Evolutionary conservation across 2,329 filamentous ascomycete genomes (phyloP), one percentile per base, ranked within the genome.

Genomic region (Shiraia bambusicola): DNA sequence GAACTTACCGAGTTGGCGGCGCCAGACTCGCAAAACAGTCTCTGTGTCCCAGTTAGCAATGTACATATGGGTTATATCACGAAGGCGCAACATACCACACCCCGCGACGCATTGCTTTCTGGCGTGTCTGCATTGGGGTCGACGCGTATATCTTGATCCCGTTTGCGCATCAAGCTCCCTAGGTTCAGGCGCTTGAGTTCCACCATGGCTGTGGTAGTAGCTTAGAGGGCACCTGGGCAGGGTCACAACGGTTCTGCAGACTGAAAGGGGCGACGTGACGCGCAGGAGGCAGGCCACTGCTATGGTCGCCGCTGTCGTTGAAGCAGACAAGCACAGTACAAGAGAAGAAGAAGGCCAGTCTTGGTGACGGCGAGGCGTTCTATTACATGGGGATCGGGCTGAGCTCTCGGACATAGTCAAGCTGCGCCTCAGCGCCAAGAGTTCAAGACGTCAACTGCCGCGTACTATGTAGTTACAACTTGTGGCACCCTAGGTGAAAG

Each of bases 21-120:
- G 49, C 81, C 82, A 35, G 86, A 85, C 70, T 92, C 86, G 76
- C 88, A 94, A 66, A 95, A 95, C 31, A 82, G 77, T 76, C 78
- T 86, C 87, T 91, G 63, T 48, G 12, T 19, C 4, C 48, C 44
- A 53, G 45, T 52, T 42, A 45, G 33, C 31, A 33, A 39, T 35
- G 14, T 19, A 25, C 35, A 33, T 31, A 40, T 30, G 27, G 28
- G 30, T 30, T 28, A 28, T 31, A 38, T 32, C 41, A 35, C 9
- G 19, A 22, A 14, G 34, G 36, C 37, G 71, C 80, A 30, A 51
- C 66, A 65, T 79, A 87, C 84, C 69, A 88, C 83, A 62, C 76
- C 84, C 56, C 80, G 78, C 37, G 76, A 69, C 31, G 81, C 85
- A 59, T 80, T 83, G 45, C 76, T 80, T 69, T 88, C 86, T 40